These are phyloP conservation scores for Dothistroma septosporum DNA, from an alignment of 2,329 filamentous ascomycete genomes.

Conservation along the genomic window DNA sequence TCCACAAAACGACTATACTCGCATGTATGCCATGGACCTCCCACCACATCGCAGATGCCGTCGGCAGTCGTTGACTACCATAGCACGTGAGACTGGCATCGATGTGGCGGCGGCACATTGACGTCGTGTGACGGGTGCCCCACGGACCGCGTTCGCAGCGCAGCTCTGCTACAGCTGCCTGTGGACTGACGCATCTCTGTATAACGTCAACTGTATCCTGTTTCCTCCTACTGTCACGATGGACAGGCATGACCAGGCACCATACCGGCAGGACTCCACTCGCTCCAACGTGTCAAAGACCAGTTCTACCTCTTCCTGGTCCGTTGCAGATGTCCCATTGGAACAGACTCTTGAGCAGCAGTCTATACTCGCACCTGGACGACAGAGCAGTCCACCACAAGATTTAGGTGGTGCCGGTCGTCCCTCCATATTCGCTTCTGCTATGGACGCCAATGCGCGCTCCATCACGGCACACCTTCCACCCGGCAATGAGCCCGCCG, in stretches of 20 bases:
- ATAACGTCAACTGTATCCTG: background rate
- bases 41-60: no score
- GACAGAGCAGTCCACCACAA: constrained; percentile 22
- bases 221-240: background rate
- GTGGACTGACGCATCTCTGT: background rate
- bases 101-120: background rate
- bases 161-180: background rate
- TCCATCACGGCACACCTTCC: constrained; percentile 6
- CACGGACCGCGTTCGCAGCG: background rate
- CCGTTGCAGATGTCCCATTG: constrained; percentile 10
- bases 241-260: constrained; percentile 1
- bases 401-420: constrained; percentile 20
- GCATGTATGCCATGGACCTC: no score
- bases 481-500: background rate
- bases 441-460: constrained; percentile 8
- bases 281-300: constrained; percentile 3
- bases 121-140: background rate
- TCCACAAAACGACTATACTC: no score
- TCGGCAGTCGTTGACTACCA: background rate
- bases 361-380: constrained; percentile 9
- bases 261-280: constrained; percentile 3
- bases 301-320: constrained; percentile 14
- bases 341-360: constrained; percentile 2
- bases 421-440: constrained; percentile 20
- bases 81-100: background rate